Evolutionary conservation across 805 yeast species (phyloP), one percentile per base, ranked within the genome.

Genomic region (Saccharomycopsis fodiens): DNA sequence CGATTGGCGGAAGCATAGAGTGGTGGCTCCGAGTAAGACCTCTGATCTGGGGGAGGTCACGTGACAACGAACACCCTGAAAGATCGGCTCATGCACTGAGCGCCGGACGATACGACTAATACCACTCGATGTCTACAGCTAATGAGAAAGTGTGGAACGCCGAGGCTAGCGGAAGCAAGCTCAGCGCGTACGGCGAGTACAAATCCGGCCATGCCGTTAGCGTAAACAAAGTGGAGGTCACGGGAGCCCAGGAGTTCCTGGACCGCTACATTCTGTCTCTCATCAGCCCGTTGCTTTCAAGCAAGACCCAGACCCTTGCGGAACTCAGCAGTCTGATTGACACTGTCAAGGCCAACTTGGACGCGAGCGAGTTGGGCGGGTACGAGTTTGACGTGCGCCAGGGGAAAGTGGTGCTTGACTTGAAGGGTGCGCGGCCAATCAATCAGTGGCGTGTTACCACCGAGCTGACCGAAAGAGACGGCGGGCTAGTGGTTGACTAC

Each of bases 171-270:
- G 29, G 10, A 6, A 25, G 29, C 29, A 25, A 25, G 29, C 29
- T 25, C 10, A 25, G 10, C 10, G 29, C 29, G 29, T 10, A 7
- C 10, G 29, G 10, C 29, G 36, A 32, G 17, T 32, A 10, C 20
- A 32, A 44, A 25, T 40, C 19, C n/a, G 31, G 34, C 10, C 43
- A 40, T 8, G 15, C 17, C n/a, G 13, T 40, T 17, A 29, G 19
- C 6, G 17, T 47, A 23, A 20, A 20, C 16, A 35, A 32, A 16
- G 51, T 47, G 7, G 45, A 38, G 23, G 47, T 47, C 10, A 20
- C n/a, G 4, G 40, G 40, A 6, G 41, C 45, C 3, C 35, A 23
- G 2, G 27, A 7, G 3, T 43, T 17, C 29, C 34, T 41, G 20
- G 25, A 35, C 12, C 25, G 30, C 12, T 44, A 34, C 25, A 13